phyloP scores from a whole-genome alignment of 352 stramenopile genomes.

The Globisporangium perplexum region DNA sequence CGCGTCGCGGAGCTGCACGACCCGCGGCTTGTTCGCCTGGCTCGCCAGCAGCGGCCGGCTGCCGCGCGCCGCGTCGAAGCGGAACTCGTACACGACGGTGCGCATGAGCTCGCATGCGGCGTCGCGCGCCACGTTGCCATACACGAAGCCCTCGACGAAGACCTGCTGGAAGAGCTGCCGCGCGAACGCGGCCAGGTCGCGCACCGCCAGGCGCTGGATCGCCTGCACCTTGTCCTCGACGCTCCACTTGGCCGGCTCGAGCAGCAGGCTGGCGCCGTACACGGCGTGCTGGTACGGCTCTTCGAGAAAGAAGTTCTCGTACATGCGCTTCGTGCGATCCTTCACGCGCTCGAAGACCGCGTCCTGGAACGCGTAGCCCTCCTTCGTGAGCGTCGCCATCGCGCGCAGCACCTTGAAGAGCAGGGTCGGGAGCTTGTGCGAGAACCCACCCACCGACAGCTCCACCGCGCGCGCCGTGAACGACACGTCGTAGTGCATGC shows the following conservation, averaged over 20 bases:
- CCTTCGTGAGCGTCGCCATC: constrained; percentile 41
- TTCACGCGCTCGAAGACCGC: constrained; percentile 80
- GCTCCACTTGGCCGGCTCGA: constrained; percentile 75
- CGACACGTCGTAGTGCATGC: constrained; percentile 61
- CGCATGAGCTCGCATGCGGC: too few species aligned
- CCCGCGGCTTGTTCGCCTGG: constrained; percentile 36
- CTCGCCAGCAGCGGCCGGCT: constrained; percentile 43
- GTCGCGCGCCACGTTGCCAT: too few species aligned
- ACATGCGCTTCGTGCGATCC: constrained; percentile 77
- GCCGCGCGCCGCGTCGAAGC: constrained; percentile 17
- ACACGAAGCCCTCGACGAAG: constrained; percentile 65
- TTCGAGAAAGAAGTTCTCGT: constrained; percentile 85
- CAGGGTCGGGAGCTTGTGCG: constrained; percentile 85
- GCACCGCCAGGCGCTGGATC: constrained; percentile 48
- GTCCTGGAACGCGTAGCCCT: constrained; percentile 46
- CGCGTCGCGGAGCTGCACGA: constrained; percentile 47
- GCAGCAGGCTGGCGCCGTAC: constrained; percentile 62
- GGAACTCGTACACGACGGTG: constrained; percentile 18
- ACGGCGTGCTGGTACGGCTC: constrained; percentile 91
- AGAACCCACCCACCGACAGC: constrained; percentile 84
- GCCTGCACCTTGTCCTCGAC: constrained; percentile 82
- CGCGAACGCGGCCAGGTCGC: constrained; percentile 47
- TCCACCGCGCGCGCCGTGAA: constrained; percentile 50
- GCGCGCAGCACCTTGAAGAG: constrained; percentile 63
- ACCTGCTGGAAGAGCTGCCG: constrained; percentile 60